Base-by-base conservation (phyloP, 2,329 filamentous ascomycete species). In the Talaromyces verruculosus region DNA sequence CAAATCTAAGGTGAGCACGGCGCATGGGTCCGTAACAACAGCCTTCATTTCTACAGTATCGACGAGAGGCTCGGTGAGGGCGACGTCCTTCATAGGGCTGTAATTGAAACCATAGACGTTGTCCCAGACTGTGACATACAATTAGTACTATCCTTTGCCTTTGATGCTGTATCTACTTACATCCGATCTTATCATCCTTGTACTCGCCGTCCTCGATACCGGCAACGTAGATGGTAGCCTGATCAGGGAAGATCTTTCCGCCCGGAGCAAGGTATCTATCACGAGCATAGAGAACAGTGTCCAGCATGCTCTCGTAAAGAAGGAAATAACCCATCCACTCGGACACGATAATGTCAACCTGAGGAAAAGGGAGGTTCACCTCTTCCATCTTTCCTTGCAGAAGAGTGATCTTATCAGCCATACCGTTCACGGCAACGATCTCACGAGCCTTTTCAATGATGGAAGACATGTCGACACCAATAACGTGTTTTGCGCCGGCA, bases 321-420 rank as follows among this genome's bases (percentile, higher is more conserved):
- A 99, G 84, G 84, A 98, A 98, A 84, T 99, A 99, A 39, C 95
- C 95, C 95, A 99, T 99, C 95, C 95, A 99, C 84, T 99, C 95
- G 1, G 94, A 98, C 79, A 99, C 96, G 82, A 99, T 99, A 78
- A 99, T 99, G 77, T 99, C 95, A 71, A 99, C 95, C 82, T 98
- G 91, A 75, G 92, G 90, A 81, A 91, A 97, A 22, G 95, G 95
- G 69, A 99, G 85, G 75, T 91, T 85, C 55, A 99, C 93, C 83
- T 99, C 95, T 84, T 99, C 95, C 95, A 99, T 99, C 87, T 99
- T 99, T 79, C 95, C 95, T 84, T 98, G 95, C 70, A 99, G 87
- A 67, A 99, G 88, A 63, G 95, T 98, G 79, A 99, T 97, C 87
- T 97, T 96, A 83, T 94, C 91, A 63, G 90, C 86, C 86, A 99